Percentiles rank a stretch among this genome's conserved stretches.
phyloP scores from a whole-genome alignment of 768 basidiomycete genomes.

The Sporobolomyces roseus region DNA sequence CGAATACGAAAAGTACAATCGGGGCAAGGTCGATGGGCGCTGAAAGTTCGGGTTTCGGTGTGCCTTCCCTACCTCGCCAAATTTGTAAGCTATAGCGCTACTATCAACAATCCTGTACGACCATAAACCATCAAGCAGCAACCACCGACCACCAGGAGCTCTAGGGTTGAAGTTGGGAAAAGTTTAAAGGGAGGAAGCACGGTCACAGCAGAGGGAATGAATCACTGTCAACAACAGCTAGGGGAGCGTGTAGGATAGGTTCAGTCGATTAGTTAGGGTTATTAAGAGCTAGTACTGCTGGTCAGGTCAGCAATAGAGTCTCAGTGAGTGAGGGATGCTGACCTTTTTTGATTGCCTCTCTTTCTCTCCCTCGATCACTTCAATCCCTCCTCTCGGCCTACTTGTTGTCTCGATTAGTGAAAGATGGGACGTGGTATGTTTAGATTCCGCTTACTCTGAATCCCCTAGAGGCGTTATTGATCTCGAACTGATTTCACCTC shows the following conservation, averaged over 20 bases:
- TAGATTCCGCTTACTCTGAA: not conserved
- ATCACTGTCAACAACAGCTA: not conserved
- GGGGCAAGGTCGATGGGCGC: too few species aligned
- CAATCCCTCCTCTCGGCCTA: not conserved
- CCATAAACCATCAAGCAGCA: not conserved
- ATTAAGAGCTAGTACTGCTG: not conserved
- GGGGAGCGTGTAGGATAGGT: not conserved
- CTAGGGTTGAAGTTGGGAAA: not conserved
- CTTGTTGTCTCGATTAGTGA: constrained; percentile 5
- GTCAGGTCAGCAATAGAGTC: not conserved
- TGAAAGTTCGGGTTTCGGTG: too few species aligned
- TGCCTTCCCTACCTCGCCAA: constrained; percentile 21
- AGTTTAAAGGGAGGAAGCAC: not conserved
- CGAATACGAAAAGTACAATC: too few species aligned
- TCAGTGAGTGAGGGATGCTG: not conserved
- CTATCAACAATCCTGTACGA: too few species aligned
- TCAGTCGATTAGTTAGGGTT: not conserved
- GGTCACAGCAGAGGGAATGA: not conserved
- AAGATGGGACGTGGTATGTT: constrained; percentile 39
- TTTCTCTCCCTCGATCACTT: not conserved
- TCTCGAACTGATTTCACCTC: not conserved
- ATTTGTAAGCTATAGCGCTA: constrained; percentile 9
- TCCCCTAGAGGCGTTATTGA: not conserved
- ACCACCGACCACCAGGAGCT: not conserved
- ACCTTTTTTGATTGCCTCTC: not conserved